Base-by-base conservation (phyloP, 768 basidiomycete genomes). In the Exidia glandulosa region DNA sequence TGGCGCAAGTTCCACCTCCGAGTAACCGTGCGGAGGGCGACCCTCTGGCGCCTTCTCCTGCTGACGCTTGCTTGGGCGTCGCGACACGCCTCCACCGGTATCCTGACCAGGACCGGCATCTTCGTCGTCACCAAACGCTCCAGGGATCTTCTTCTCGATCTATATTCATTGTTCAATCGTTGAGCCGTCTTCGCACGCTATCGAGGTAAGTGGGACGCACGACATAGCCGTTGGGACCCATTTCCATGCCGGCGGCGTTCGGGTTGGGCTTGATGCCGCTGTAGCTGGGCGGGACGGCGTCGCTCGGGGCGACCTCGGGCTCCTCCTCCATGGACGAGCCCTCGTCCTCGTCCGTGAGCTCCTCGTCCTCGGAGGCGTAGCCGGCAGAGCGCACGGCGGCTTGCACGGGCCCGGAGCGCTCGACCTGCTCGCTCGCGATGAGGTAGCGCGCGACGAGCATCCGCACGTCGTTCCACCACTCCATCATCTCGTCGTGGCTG, bases 391-490 rank as follows among this genome's bases (percentile, higher is more conserved):
- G 77, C 19, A 99, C 96, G 29, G 94, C 95, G 14, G 91, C 90
- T 33, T 88, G 90, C 30, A 98, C 88, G 0, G 93, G 93, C 2
- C 95, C 96, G 37, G 85, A 85, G 48, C 96, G 78, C 74, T 96
- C 91, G 74, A 98, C 88, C 69, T 84, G 81, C 75, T 98, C 96
- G 64, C 87, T 90, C 33, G 94, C 93, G 41, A 98, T 91, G 58
- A 99, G 80, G 70, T 96, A 97, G 63, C 92, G 74, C 25, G 94
- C 92, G 66, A 93, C 94, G 41, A 95, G 76, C 91, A 94, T 94
- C 62, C 90, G 74, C 41, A 94, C 78, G 69, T 98, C 96, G 69
- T 98, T 98, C 96, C 96, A 99, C 91, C 96, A 96, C 75, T 99
- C 96, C 92, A 97, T 92, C 92, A 97, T 93, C 65, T 97, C 95